These are phyloP conservation scores for Vigna mungo DNA, from an alignment of 306 rosid genomes.

Conservation along the genomic window DNA sequence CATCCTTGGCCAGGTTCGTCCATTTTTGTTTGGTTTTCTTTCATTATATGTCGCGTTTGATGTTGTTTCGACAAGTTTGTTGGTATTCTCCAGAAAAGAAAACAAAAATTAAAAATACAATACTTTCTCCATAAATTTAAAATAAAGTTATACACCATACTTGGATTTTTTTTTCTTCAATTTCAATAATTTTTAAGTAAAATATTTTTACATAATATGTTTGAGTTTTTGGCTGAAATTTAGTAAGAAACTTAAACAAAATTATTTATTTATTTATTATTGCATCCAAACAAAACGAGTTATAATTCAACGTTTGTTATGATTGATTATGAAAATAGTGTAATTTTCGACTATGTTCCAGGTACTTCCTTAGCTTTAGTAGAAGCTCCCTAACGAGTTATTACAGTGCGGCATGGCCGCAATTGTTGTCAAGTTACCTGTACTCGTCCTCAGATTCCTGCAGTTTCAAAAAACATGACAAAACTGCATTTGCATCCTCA, in stretches of 20 bases:
- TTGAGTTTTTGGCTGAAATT: neutral
- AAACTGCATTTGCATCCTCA: neutral
- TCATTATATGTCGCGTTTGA: neutral
- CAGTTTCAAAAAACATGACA: neutral
- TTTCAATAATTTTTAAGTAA: neutral
- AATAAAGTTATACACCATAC: no score
- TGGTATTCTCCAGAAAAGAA: no score
- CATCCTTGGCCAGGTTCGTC: constrained; percentile 75
- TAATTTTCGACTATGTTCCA: neutral
- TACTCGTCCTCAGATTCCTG: neutral
- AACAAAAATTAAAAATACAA: no score
- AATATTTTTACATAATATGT: no score
- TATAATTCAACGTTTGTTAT: no score
- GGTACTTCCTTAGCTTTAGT: neutral
- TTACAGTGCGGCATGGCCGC: neutral
- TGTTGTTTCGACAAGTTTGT: neutral
- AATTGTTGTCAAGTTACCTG: no score
- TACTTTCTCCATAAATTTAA: neutral
- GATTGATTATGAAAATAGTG: no score
- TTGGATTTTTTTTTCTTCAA: no score
- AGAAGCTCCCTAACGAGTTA: neutral
- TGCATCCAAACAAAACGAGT: neutral
- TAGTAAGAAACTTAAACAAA: no score
- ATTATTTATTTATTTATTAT: no score
- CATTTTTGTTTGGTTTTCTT: neutral